A percentile compares a stretch with the other conserved stretches of the same genome.
phyloP scores from a whole-genome alignment of 1,284 basidiomycete genomes.

The Ganoderma meredithae region DNA sequence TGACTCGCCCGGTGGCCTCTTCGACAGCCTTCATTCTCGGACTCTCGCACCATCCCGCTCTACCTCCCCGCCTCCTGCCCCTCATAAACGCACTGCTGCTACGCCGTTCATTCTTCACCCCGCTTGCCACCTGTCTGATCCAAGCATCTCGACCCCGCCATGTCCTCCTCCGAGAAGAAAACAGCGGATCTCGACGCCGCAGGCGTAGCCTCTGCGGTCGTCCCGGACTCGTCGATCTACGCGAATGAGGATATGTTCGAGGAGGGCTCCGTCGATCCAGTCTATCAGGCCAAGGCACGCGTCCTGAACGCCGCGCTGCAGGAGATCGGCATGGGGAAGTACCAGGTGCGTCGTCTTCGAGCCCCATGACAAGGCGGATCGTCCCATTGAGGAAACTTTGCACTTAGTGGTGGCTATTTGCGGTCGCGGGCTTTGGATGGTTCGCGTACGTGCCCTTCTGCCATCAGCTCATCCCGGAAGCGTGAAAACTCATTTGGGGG shows the following conservation, averaged over 20 bases:
- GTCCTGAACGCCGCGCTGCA: conserved; percentile 65
- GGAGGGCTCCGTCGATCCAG: conserved; percentile 57
- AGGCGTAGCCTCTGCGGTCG: conserved; percentile 12
- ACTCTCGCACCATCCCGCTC: background rate
- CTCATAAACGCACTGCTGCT: background rate
- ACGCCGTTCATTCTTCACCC: background rate
- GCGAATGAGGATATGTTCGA: conserved; percentile 44
- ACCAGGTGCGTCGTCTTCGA: conserved; percentile 56
- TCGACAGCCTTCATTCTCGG: background rate
- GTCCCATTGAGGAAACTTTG: background rate
- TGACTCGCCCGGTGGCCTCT: background rate
- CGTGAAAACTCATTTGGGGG: conserved; percentile 8
- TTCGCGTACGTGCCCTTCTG: conserved; percentile 59
- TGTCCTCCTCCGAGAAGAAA: conserved; percentile 22
- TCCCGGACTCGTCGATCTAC: conserved; percentile 11
- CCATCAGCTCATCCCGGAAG: background rate
- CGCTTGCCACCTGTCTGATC: background rate
- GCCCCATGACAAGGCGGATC: background rate
- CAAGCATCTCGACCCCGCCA: conserved; percentile 2
- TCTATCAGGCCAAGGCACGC: conserved; percentile 64
- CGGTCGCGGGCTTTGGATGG: conserved; percentile 74
- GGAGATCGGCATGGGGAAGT: conserved; percentile 72
- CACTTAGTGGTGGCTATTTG: conserved; percentile 60
- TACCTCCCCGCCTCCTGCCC: background rate
- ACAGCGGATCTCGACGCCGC: conserved; percentile 24